Evolutionary conservation across 192 early-diverging fungal species (phyloP).

Genomic region (Allomyces macrogynus): DNA sequence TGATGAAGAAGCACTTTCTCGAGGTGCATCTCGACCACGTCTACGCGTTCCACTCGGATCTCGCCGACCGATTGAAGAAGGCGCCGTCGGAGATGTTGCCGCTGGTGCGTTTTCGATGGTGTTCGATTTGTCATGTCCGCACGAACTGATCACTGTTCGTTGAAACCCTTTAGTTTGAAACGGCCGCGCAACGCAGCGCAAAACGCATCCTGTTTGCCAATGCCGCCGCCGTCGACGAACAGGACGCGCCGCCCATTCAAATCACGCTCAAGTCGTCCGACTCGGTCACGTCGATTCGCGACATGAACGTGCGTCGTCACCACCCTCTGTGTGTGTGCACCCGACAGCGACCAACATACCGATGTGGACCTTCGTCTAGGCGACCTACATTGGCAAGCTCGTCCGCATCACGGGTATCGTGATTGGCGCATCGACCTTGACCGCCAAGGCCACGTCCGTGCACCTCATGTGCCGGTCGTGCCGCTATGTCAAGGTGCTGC

Average conservation of each 20-base stretch:
- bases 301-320: conserved; percentile 47
- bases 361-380: neutral
- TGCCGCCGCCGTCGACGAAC: conserved; percentile 20
- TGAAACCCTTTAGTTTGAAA: conserved; percentile 50
- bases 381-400: conserved; percentile 59
- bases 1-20: conserved; percentile 51
- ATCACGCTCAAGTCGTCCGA: conserved; percentile 69
- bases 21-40: conserved; percentile 78
- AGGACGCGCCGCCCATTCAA: conserved; percentile 59
- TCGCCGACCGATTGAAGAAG: conserved; percentile 59
- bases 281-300: conserved; percentile 71
- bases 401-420: conserved; percentile 91
- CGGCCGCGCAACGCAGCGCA: conserved; percentile 55
- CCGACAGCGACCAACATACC: conserved; percentile 1
- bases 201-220: conserved; percentile 43
- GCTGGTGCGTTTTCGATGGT: conserved; percentile 24
- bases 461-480: conserved; percentile 79
- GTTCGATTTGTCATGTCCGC: neutral
- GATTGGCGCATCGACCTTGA: conserved; percentile 71
- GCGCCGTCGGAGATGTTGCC: conserved; percentile 63
- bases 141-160: too few species aligned
- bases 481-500: conserved; percentile 56
- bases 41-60: conserved; percentile 57
- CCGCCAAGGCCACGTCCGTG: conserved; percentile 71
- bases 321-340: neutral